phyloP scores from a whole-genome alignment of 805 yeast species.

The Myxozyma kluyveri region DNA sequence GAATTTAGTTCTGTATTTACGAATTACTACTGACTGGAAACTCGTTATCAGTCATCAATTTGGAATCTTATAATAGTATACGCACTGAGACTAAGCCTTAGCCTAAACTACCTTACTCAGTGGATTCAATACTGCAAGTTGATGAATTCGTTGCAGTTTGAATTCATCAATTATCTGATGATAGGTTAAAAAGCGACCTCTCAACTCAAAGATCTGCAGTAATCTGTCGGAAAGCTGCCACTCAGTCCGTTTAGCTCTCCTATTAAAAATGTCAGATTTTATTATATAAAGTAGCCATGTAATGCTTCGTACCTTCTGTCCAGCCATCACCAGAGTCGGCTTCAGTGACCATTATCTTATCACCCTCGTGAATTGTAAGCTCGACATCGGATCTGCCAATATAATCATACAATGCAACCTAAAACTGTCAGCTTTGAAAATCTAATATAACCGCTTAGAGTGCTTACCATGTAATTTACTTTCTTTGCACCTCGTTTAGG shows the following conservation, averaged over 20 bases:
- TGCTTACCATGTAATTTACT: conserved; percentile 48
- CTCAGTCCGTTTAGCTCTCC: conserved; percentile 30
- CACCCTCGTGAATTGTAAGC: conserved; percentile 68
- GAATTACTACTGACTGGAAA: too few relatives aligned
- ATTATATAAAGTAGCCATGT: neutral
- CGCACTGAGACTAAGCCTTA: too few relatives aligned
- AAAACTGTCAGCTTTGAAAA: neutral
- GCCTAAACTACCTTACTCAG: too few relatives aligned
- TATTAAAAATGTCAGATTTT: neutral
- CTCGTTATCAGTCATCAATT: too few relatives aligned
- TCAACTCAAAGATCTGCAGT: conserved; percentile 19
- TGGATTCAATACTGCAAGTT: too few relatives aligned
- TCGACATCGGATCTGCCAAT: conserved; percentile 79
- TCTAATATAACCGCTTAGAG: neutral
- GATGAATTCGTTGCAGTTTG: too few relatives aligned
- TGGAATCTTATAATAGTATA: too few relatives aligned
- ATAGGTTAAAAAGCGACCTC: too few relatives aligned
- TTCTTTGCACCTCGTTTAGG: conserved; percentile 72
- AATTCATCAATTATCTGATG: too few relatives aligned
- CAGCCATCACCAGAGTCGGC: conserved; percentile 83
- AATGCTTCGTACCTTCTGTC: conserved; percentile 65
- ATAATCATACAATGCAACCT: conserved; percentile 70
- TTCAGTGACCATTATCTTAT: conserved; percentile 59
- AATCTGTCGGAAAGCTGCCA: conserved; percentile 35
- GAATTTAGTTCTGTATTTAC: too few relatives aligned